phyloP scores from a whole-genome alignment of 2,329 filamentous ascomycete genomes.

The Ophiocordyceps unilateralis region DNA sequence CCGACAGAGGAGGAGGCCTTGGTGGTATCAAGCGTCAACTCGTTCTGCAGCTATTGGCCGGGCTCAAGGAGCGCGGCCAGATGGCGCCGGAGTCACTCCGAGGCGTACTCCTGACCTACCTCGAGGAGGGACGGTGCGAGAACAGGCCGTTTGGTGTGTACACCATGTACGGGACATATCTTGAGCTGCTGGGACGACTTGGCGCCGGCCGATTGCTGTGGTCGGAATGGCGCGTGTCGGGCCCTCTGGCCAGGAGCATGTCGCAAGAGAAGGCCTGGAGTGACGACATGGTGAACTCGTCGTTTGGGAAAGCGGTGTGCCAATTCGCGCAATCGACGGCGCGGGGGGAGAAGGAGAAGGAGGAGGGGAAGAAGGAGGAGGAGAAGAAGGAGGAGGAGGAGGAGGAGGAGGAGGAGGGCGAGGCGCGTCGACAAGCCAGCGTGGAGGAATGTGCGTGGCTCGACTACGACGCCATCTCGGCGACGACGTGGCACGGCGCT shows the following conservation, averaged over 20 bases:
- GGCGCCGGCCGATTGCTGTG: constrained; percentile 14
- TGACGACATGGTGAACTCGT: background rate
- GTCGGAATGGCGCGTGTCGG: constrained; percentile 12
- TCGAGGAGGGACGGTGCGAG: constrained; percentile 1
- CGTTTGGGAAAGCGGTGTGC: constrained; percentile 4
- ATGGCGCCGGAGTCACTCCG: constrained; percentile 10
- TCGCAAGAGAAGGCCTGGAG: background rate
- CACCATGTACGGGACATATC: constrained; percentile 10
- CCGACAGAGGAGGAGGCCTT: background rate
- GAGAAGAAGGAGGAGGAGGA: too few relatives aligned
- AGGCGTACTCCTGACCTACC: constrained; percentile 6
- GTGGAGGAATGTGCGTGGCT: constrained; percentile 5
- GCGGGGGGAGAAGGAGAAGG: background rate
- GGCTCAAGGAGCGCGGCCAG: constrained; percentile 8
- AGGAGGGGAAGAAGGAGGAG: too few relatives aligned
- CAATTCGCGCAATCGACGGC: constrained; percentile 3
- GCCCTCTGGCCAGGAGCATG: background rate
- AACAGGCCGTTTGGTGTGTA: constrained; percentile 1
- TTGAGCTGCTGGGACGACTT: constrained; percentile 12
- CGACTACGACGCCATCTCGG: constrained; percentile 7
- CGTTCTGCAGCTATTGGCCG: constrained; percentile 13
- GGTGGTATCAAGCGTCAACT: constrained; percentile 6
- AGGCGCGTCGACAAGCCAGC: constrained; percentile 1
- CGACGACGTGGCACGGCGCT: background rate
- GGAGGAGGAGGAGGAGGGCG: background rate